phyloP scores from a whole-genome alignment of 2,329 filamentous ascomycete genomes.

The Helicocarpus griseus region DNA sequence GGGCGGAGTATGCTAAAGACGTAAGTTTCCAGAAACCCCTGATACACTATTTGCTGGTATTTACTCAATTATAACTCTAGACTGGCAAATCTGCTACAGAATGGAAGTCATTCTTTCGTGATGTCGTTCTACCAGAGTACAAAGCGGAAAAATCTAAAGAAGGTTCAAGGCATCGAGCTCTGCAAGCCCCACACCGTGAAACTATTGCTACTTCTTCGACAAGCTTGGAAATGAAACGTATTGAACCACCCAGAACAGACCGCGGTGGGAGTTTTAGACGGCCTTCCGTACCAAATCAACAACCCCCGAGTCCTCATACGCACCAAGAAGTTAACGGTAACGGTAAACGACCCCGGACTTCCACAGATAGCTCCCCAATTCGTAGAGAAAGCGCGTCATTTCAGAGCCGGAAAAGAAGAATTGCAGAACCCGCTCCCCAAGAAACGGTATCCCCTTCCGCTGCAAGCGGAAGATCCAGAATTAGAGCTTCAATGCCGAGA shows the following conservation, averaged over 20 bases:
- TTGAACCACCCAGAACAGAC: not conserved
- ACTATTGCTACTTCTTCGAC: not conserved
- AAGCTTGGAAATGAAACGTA: no score
- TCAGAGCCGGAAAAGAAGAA: constrained; percentile 5
- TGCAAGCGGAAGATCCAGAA: not conserved
- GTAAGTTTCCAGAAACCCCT: constrained; percentile 5
- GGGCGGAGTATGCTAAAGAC: constrained; percentile 17
- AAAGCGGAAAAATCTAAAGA: constrained; percentile 1
- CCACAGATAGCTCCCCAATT: not conserved
- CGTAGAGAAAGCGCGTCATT: constrained; percentile 1
- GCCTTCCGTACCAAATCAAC: not conserved
- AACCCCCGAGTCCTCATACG: not conserved
- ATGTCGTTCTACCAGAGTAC: constrained; percentile 15
- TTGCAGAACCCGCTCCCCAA: constrained; percentile 5
- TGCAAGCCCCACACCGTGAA: not conserved
- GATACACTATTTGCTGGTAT: not conserved
- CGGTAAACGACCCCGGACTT: constrained; percentile 6
- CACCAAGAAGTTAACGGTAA: not conserved
- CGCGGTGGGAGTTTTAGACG: not conserved
- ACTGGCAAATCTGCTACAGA: constrained; percentile 9
- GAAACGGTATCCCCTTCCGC: constrained; percentile 2
- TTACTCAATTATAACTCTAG: not conserved
- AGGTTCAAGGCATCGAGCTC: not conserved
- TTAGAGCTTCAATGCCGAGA: not conserved
- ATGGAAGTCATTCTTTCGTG: constrained; percentile 14